Evolutionary conservation across 352 stramenopile species (phyloP), one percentile per base, ranked within the genome.

Genomic region (Phytophthora quininea): DNA sequence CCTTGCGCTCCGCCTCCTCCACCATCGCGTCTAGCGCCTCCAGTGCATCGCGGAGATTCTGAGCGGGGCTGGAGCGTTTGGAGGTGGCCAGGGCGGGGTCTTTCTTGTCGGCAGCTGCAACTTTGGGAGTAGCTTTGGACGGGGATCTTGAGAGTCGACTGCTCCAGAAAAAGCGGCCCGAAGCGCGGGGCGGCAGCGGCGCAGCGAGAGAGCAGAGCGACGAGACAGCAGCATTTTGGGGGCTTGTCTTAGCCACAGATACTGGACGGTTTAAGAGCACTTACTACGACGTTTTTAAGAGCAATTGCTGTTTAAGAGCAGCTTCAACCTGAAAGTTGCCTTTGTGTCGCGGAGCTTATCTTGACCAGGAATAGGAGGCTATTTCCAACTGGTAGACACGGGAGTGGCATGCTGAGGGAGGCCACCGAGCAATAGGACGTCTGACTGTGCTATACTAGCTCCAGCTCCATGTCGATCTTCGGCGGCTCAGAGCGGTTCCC

Each of bases 11-110:
- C 10, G 87, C 87, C 55, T 95, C 88, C 48, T 93, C 81, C 43
- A 95, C 87, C 79, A 95, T 88, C 56, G 84, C 77, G 63, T 95
- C 88, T 56, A 94, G 72, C 37, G 86, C 76, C 47, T 95, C 82
- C 64, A 93, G 77, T 11, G 80, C 84, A 52, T 90, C 82, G 59
- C 82, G 84, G 57, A 93, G 66, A 72, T 91, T 93, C 66, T 93
- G 80, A 29, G 84, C 83, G 27, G 83, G 83, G 32, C 81, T 87
- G 58, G 79, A 57, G 9, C 62, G 67, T 51, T 82, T 81, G 40
- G 60, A 33, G 29, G 43, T 8, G 14, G 9, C 9, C 10, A 11
- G 43, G 15, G 43, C 2, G 14, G 10, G 12, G 12, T 2, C 3
- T 27, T 49, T 49, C 8, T 71, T 69, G 12, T 24, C n/a, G 27